Evolutionary conservation across 768 basidiomycete genomes (phyloP).

Genomic region (Macrocybe gigantea): DNA sequence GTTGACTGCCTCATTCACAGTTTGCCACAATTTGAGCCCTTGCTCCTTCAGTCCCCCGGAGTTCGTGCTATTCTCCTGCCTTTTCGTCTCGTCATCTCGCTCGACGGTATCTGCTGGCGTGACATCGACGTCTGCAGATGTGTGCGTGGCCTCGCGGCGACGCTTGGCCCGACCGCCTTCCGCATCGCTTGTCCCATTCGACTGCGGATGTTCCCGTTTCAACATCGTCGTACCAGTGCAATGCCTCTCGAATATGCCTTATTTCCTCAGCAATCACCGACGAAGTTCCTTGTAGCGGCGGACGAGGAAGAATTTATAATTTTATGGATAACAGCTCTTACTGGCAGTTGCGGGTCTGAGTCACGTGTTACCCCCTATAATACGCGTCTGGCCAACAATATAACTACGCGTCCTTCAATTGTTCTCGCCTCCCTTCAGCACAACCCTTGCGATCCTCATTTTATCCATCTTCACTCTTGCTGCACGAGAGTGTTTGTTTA

Average conservation of each 20-base stretch:
- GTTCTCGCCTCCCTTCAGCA: slow-evolving; percentile 6
- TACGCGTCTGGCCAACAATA: not conserved
- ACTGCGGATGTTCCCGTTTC: slow-evolving; percentile 33
- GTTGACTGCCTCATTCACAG: slow-evolving; percentile 76
- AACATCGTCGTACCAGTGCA: slow-evolving; percentile 21
- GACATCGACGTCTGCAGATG: slow-evolving; percentile 36
- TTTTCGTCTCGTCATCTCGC: slow-evolving; percentile 11
- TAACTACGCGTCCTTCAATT: not conserved
- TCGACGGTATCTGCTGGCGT: slow-evolving; percentile 27
- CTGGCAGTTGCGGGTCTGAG: too few relatives aligned
- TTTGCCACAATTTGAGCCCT: slow-evolving; percentile 70
- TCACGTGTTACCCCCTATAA: too few relatives aligned
- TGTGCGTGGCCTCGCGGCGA: slow-evolving; percentile 30
- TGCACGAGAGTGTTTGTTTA: slow-evolving; percentile 67
- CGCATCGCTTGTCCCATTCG: slow-evolving; percentile 26
- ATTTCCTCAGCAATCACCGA: not conserved
- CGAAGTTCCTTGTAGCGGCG: too few relatives aligned
- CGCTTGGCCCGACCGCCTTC: slow-evolving; percentile 41
- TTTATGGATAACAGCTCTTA: too few relatives aligned
- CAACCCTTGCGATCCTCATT: slow-evolving; percentile 37
- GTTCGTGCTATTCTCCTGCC: slow-evolving; percentile 16
- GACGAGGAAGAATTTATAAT: too few relatives aligned
- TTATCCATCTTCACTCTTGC: slow-evolving; percentile 44
- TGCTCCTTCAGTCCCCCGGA: slow-evolving; percentile 52
- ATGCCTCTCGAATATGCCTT: slow-evolving; percentile 1